Conservation (phyloP, 495 filamentous ascomycete genomes). For the Penicillium pancosmium region DNA sequence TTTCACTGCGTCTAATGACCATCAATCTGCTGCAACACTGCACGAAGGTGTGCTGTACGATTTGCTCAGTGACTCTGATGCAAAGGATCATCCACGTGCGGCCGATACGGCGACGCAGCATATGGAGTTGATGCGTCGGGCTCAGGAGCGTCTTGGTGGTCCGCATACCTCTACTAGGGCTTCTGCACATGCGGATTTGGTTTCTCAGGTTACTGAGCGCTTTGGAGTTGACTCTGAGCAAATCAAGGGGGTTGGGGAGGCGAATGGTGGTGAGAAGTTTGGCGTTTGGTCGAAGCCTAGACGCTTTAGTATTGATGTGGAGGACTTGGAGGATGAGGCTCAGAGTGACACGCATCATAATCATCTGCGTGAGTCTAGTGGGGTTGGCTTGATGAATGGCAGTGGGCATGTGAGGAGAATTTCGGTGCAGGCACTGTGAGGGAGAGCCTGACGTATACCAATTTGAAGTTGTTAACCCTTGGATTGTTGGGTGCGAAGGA, state of each 20-base stretch:
- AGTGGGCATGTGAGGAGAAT: constrained; percentile 31
- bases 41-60: constrained; percentile 59
- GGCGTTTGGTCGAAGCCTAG: constrained; percentile 44
- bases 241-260: constrained; percentile 26
- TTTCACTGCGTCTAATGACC: constrained; percentile 51
- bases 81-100: constrained; percentile 32
- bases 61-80: constrained; percentile 47
- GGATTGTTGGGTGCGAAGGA: too few relatives aligned
- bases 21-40: constrained; percentile 54
- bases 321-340: constrained; percentile 33
- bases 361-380: constrained; percentile 42
- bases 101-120: constrained; percentile 47
- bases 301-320: constrained; percentile 45
- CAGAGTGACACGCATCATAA: constrained; percentile 35
- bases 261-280: constrained; percentile 32
- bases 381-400: constrained; percentile 34
- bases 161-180: constrained; percentile 23
- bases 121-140: constrained; percentile 53
- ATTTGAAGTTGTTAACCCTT: too few relatives aligned
- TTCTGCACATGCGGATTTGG: constrained; percentile 30
- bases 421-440: constrained; percentile 31
- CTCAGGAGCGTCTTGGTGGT: constrained; percentile 36
- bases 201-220: constrained; percentile 34
- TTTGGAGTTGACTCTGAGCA: constrained; percentile 35
- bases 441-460: neutral